Evolutionary conservation across 495 filamentous ascomycete species (phyloP).

Genomic region (Choiromyces venosus): DNA sequence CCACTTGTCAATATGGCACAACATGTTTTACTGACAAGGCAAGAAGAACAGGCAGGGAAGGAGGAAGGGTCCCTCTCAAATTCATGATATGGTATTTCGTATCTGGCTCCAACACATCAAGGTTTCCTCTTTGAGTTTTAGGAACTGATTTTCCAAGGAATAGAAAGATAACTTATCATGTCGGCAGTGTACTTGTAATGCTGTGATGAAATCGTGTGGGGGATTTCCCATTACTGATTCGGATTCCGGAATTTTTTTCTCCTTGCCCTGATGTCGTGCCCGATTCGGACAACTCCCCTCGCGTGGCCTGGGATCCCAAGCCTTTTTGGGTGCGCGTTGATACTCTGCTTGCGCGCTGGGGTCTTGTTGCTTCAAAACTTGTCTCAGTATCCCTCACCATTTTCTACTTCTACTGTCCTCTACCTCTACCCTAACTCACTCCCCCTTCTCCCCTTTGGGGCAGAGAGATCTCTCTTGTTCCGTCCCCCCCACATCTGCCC

Average conservation of each 20-base stretch:
- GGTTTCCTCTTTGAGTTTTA: no score
- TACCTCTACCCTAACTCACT: background rate
- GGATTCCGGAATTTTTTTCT: background rate
- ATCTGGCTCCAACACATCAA: background rate
- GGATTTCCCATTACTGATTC: background rate
- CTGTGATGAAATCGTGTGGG: background rate
- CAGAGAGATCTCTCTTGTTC: background rate
- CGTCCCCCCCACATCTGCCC: background rate
- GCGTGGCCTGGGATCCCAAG: background rate
- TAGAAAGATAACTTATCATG: no score
- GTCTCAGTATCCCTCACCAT: background rate
- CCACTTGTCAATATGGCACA: background rate
- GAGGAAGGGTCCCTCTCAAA: background rate
- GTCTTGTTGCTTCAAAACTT: background rate
- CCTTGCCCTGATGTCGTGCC: conserved; percentile 2
- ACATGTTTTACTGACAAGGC: background rate
- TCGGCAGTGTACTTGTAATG: background rate
- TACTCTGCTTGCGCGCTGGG: background rate
- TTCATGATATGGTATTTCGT: background rate
- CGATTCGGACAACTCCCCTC: background rate
- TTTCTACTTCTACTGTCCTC: no score
- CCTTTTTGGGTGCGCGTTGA: background rate
- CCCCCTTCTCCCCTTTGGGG: background rate
- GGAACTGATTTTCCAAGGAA: no score
- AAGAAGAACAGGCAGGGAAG: background rate